Evolutionary conservation across 202 grass and related monocot genomes (phyloP).

Genomic region (Cymbopogon flexuosus): DNA sequence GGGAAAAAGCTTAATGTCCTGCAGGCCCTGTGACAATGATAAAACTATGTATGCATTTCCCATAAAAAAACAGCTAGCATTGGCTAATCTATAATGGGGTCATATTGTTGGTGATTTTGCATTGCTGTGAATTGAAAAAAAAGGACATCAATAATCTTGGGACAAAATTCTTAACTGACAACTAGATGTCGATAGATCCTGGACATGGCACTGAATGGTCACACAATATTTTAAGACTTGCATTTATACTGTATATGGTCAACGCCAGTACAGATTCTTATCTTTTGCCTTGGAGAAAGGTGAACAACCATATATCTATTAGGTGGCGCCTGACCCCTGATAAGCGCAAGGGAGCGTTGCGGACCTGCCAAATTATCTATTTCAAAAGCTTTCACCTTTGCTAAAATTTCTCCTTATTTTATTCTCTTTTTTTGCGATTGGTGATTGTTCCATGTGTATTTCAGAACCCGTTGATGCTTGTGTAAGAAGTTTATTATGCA

Average conservation of each 20-base stretch:
- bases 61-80: too few species aligned
- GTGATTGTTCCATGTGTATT: background rate
- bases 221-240: conserved; percentile 29
- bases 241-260: conserved; percentile 5
- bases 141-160: background rate
- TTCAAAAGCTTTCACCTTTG: background rate
- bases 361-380: conserved; percentile 22
- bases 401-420: background rate
- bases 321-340: background rate
- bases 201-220: background rate
- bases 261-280: conserved; percentile 13
- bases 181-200: background rate
- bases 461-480: conserved; percentile 17
- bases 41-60: too few species aligned
- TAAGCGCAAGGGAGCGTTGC: background rate
- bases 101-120: background rate
- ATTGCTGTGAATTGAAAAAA: background rate
- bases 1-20: too few species aligned
- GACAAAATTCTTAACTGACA: background rate
- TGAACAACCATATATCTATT: conserved; percentile 31
- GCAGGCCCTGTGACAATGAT: too few species aligned
- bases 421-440: background rate
- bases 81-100: background rate
- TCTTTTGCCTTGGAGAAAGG: conserved; percentile 11
- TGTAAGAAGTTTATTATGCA: background rate